Percentiles rank a stretch among this genome's conserved stretches.
These are phyloP conservation scores for Oryza coarctata DNA, from an alignment of 176 grass and related monocot genomes.

Conservation along the genomic window DNA sequence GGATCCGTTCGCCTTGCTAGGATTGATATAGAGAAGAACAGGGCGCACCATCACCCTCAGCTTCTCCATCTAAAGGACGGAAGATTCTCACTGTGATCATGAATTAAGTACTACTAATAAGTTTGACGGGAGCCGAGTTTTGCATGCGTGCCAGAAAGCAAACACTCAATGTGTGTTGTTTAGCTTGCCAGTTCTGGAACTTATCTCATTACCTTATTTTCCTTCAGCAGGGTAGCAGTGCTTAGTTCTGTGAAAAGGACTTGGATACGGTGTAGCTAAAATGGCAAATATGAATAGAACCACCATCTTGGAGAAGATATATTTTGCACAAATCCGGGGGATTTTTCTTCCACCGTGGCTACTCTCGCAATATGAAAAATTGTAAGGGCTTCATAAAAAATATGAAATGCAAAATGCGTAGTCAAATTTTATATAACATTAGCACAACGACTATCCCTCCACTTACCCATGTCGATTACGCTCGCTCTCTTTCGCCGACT, in stretches of 20 bases:
- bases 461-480: too few species aligned
- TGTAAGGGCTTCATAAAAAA: too few species aligned
- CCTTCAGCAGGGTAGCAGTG: slow-evolving; percentile 14
- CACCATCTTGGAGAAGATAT: slow-evolving; percentile 75
- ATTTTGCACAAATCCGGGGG: not conserved
- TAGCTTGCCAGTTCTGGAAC: not conserved
- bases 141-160: not conserved
- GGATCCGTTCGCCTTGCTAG: too few species aligned
- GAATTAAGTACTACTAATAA: not conserved
- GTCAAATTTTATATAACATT: too few species aligned
- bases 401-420: too few species aligned
- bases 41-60: too few species aligned
- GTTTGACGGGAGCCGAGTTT: not conserved
- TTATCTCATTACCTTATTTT: slow-evolving; percentile 16
- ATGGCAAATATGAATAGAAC: slow-evolving; percentile 80
- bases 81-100: not conserved
- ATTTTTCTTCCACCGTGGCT: too few species aligned
- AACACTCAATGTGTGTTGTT: not conserved
- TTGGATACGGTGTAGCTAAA: slow-evolving; percentile 9
- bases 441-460: too few species aligned
- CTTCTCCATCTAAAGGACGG: too few species aligned
- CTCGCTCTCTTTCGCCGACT: too few species aligned
- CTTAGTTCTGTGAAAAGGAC: not conserved
- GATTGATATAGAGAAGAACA: too few species aligned
- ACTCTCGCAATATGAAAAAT: too few species aligned